Base-by-base conservation (phyloP, 257 asterid genomes). In the Gardenia jasminoides region DNA sequence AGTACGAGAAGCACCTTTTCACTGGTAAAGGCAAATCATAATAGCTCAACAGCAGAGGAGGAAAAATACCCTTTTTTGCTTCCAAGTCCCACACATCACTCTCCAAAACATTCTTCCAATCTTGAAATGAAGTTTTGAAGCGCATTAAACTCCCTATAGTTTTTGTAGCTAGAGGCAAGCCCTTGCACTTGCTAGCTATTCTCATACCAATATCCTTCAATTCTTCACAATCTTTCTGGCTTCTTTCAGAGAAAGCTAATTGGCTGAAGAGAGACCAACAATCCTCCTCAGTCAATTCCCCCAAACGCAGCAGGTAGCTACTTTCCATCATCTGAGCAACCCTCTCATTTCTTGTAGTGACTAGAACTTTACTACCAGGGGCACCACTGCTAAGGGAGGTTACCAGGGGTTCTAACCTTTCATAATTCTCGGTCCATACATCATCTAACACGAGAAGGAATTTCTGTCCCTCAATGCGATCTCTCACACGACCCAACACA, bases 91-190 rank as follows among this genome's bases (percentile, higher is more conserved):
- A 86, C 24, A 76, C 30, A 75, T 77, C 75, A 59, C 78, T 82
- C 13, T 77, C 43, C 54, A 81, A 69, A 24, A 83, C 85, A 75
- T 61, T 72, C 75, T 77, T 64, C 91, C 90, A 88, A 44, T 86
- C 89, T 76, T 61, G 56, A 52, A 50, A 61, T 4, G 78, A 78
- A 62, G 36, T 13, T 67, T 85, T 85, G n/a, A 61, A 83, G n/a
- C 78, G 71, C 74, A 88, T 71, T 7, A 80, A 44, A 58, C 84
- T 76, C 19, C 89, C 90, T 68, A 88, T 41, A n/a, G 81, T 59
- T 80, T 80, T 82, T 44, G 85, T 86, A 11, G 88, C 88, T 33
- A 86, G 87, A 47, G 92, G 90, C 80, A 86, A 66, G 4, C 90
- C 92, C 92, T 80, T 76, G 80, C 92, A 88, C 44, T 86, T 86